Base-by-base conservation (phyloP, 805 yeast genomes). In the Tetrapisispora arboricola region DNA sequence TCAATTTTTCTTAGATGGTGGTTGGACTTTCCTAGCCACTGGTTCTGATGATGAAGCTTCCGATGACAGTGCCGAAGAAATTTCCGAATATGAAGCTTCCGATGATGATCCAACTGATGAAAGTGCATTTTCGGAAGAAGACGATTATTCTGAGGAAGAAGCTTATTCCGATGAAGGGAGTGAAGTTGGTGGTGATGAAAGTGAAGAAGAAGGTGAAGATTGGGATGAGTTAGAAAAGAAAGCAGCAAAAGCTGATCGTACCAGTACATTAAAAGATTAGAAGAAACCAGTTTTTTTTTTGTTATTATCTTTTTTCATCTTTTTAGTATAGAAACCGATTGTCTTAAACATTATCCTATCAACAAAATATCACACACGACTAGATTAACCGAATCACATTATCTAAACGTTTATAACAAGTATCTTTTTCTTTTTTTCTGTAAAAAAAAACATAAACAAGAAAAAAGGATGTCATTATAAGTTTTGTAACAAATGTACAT, bases 21-120 rank as follows among this genome's bases (percentile, higher is more conserved):
- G 98, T 40, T 92, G 98, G 98, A 73, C 77, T 22, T 86, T 92
- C 74, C 73, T 92, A 61, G 84, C 87, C 22, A 90, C 92, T 32
- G 90, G 80, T 35, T 87, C 88, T 17, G 95, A 80, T 44, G 82
- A 75, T 38, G 94, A 77, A 46, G 76, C 69, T 25, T 83, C 75
- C 16, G 78, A 73, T 36, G 83, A 75, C 32, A 80, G 75, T 33
- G 83, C 76, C 45, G 92, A 81, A 54, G 94, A 81, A 54, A 51
- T 61, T 15, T 63, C 68, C 36, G 72, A 67, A 42, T 67, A 66
- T 38, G 71, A 67, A 48, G 70, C 67, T 3, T 64, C 68, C 35
- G 71, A 67, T 39, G 66, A 63, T 20, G 70, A 67, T 34, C 69
- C 68, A 26, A 55, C 59, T 22, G 71, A 67, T 49, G 71, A 67